Percentiles rank a stretch among this genome's conserved stretches.
These are phyloP conservation scores for Kwoniella pini DNA, from an alignment of 768 basidiomycete species.

Conservation along the genomic window DNA sequence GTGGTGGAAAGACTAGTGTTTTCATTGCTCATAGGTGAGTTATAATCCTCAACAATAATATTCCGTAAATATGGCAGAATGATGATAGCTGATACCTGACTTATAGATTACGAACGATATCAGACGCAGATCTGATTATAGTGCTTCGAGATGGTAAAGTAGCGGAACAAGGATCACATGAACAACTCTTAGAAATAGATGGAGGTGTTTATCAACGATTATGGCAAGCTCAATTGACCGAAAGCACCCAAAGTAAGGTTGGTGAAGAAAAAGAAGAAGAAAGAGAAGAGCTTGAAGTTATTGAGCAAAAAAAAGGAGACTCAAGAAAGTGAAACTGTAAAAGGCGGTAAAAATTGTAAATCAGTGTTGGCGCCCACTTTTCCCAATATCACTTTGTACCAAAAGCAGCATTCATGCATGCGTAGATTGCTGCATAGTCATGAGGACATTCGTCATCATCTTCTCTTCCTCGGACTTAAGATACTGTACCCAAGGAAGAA, in stretches of 20 bases:
- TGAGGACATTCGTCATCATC: no score
- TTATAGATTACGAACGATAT: conserved; percentile 26
- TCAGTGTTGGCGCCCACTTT: no score
- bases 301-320: not conserved
- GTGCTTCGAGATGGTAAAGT: conserved; percentile 89
- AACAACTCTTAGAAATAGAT: conserved; percentile 69
- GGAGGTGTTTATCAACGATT: conserved; percentile 57
- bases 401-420: no score
- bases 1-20: conserved; percentile 83
- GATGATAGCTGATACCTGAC: conserved; percentile 33
- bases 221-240: conserved; percentile 54
- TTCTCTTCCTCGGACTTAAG: no score
- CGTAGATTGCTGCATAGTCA: no score
- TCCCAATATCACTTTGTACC: no score
- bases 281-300: conserved; percentile 4
- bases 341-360: no score
- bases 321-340: no score
- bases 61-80: conserved; percentile 60
- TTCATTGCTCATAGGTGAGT: conserved; percentile 91
- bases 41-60: conserved; percentile 56
- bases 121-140: conserved; percentile 75
- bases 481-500: no score
- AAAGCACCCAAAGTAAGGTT: conserved; percentile 28
- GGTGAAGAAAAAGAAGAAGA: conserved; percentile 21
- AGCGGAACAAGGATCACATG: conserved; percentile 90